Evolutionary conservation across 1,284 basidiomycete species (phyloP).

Genomic region (Tilletia horrida): DNA sequence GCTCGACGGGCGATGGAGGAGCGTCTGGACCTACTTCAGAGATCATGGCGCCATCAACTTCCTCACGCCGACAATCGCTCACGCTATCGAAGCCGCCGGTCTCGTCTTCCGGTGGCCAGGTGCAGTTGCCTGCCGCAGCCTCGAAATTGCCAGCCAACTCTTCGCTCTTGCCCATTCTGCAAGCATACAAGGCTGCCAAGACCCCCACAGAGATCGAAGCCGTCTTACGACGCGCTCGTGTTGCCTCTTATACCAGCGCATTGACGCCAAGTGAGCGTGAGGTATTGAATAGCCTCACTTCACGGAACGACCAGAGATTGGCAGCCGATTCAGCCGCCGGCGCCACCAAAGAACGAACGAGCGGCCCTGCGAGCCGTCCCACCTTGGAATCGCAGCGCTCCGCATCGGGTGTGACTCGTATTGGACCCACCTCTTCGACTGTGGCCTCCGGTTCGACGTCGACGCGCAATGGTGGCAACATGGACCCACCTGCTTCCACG

Average conservation of each 20-base stretch:
- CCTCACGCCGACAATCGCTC: slow-evolving; percentile 15
- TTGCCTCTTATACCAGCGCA: slow-evolving; percentile 39
- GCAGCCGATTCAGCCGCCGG: background rate
- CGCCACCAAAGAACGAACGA: background rate
- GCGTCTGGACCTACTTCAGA: slow-evolving; percentile 14
- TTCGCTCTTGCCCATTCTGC: slow-evolving; percentile 41
- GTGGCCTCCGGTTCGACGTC: background rate
- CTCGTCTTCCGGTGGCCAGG: background rate
- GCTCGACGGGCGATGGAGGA: slow-evolving; percentile 24
- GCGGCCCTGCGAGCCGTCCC: background rate
- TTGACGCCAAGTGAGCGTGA: slow-evolving; percentile 41
- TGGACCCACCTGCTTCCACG: background rate
- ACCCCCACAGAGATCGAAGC: slow-evolving; percentile 44
- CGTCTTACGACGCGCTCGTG: slow-evolving; percentile 40
- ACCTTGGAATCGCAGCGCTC: background rate
- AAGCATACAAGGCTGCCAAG: slow-evolving; percentile 48
- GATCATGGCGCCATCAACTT: background rate
- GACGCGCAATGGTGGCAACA: background rate
- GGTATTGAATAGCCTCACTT: slow-evolving; percentile 36
- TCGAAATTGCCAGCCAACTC: slow-evolving; percentile 22
- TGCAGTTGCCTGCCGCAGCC: slow-evolving; percentile 15
- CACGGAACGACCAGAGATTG: slow-evolving; percentile 33
- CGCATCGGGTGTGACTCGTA: background rate
- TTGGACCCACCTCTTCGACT: background rate
- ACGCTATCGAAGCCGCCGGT: background rate